Evolutionary conservation across 2,329 filamentous ascomycete species (phyloP).

Genomic region (Diaporthe caulivora): DNA sequence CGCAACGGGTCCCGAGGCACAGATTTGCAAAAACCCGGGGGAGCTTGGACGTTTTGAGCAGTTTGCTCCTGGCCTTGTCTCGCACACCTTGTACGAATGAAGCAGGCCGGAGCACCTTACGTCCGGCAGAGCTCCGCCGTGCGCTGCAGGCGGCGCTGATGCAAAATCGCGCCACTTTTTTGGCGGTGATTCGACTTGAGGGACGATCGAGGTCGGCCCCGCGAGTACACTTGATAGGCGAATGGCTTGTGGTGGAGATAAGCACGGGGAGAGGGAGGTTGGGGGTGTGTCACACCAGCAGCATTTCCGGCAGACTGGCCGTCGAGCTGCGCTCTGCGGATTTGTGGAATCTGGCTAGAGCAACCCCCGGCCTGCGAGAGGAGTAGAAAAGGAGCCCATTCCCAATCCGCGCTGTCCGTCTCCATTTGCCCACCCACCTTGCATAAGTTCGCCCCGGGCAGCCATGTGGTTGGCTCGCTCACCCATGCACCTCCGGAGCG

Average conservation of each 20-base stretch:
- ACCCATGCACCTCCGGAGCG: conserved; percentile 23
- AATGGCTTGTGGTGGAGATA: conserved; percentile 15
- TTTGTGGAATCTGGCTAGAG: conserved; percentile 28
- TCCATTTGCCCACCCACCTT: conserved; percentile 25
- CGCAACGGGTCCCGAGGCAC: neutral
- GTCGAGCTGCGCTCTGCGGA: neutral
- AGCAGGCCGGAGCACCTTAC: conserved; percentile 2
- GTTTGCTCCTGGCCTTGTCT: conserved; percentile 2
- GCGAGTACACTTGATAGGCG: conserved; percentile 15
- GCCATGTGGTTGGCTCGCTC: conserved; percentile 27
- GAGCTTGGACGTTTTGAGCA: conserved; percentile 23
- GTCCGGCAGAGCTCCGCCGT: neutral
- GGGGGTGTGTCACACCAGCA: conserved; percentile 28
- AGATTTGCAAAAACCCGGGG: neutral
- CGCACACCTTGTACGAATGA: conserved; percentile 5
- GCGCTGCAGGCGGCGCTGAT: neutral
- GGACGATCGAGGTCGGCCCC: neutral
- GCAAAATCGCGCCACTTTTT: conserved; percentile 10
- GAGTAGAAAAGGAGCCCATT: neutral
- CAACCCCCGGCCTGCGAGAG: neutral
- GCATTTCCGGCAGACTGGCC: conserved; percentile 25
- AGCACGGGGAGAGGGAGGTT: conserved; percentile 16
- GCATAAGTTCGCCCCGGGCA: conserved; percentile 24
- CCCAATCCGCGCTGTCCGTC: conserved; percentile 17
- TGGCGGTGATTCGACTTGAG: neutral